Evolutionary conservation across 148 eudicot genomes (phyloP), one percentile per base, ranked within the genome.

Genomic region (Spergularia marina): DNA sequence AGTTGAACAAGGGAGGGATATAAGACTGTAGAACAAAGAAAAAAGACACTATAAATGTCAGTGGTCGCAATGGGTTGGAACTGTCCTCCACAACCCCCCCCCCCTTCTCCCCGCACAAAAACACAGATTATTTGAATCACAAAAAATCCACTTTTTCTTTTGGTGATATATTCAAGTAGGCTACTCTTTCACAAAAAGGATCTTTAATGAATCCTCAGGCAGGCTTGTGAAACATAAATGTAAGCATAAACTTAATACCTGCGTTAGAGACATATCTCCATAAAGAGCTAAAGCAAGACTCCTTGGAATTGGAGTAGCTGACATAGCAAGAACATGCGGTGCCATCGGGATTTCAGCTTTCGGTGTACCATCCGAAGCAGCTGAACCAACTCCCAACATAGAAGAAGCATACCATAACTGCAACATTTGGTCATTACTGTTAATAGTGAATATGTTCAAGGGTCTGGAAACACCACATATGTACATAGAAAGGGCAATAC

Each of bases 231-330:
- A 44, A 6, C 49, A 44, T 9, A 44, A 44, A 9, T 44, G 7
- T 44, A 6, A 4, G 10, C 49, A 44, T 44, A 56, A 53, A 4
- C 30, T 6, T 60, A 86, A 80, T 81, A 91, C 98, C 77, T 94
- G 99, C 70, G 99, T 92, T 49, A 95, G 72, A 49, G 99, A 92
- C 90, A 95, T 89, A 79, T 95, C 99, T 10, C 99, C 99, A 76
- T 89, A 88, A 64, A 95, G 85, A 73, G 96, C 96, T 73, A 95
- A 86, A 72, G 99, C 99, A 76, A 95, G 97, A 60, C 94, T 86
- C 78, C 99, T 90, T 44, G 99, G 99, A 30, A 95, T 95, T 76
- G 99, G 99, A 62, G 99, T 95, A 72, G 99, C 99, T 51, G 99
- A 87, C 91, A 95, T 86, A 53, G 97, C 96, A 82, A 95, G 91